These are phyloP conservation scores for Xylaria digitata DNA, from an alignment of 2,329 filamentous ascomycete genomes.

Conservation along the genomic window DNA sequence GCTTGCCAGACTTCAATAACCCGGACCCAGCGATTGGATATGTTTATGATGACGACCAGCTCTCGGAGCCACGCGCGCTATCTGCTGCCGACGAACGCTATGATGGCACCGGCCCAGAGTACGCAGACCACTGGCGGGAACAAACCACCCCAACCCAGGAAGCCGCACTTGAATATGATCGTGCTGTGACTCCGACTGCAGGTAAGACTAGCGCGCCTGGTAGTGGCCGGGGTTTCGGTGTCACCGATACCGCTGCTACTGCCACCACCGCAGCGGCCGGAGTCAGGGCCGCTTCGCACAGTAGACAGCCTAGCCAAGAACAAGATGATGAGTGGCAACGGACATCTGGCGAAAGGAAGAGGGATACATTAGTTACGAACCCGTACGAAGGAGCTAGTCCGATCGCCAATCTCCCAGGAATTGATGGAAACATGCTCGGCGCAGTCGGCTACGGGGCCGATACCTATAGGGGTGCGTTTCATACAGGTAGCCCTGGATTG, in stretches of 20 bases:
- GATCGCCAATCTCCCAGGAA: slow-evolving; percentile 64
- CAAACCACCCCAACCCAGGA: slow-evolving; percentile 52
- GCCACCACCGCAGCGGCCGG: slow-evolving; percentile 65
- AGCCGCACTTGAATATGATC: slow-evolving; percentile 47
- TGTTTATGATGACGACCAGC: slow-evolving; percentile 59
- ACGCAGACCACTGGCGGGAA: slow-evolving; percentile 48
- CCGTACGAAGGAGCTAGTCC: slow-evolving; percentile 74
- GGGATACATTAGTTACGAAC: slow-evolving; percentile 74
- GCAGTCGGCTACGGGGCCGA: slow-evolving; percentile 52
- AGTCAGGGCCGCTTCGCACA: slow-evolving; percentile 59
- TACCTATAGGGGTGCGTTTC: slow-evolving; percentile 58
- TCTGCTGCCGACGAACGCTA: slow-evolving; percentile 83
- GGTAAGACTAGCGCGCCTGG: slow-evolving; percentile 46
- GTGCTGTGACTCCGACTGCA: slow-evolving; percentile 47
- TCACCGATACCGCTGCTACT: slow-evolving; percentile 61
- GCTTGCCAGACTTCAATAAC: slow-evolving; percentile 74
- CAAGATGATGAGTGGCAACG: slow-evolving; percentile 74
- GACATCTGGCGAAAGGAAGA: slow-evolving; percentile 71
- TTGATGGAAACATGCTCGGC: slow-evolving; percentile 63
- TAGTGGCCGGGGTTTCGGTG: slow-evolving; percentile 56
- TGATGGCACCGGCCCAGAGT: slow-evolving; percentile 58
- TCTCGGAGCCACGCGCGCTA: slow-evolving; percentile 77
- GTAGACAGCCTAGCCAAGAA: slow-evolving; percentile 66
- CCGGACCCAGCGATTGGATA: slow-evolving; percentile 84
- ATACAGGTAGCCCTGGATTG: slow-evolving; percentile 69